Evolutionary conservation across 2,329 filamentous ascomycete genomes (phyloP).

Genomic region (Emmonsiellopsis sp.): DNA sequence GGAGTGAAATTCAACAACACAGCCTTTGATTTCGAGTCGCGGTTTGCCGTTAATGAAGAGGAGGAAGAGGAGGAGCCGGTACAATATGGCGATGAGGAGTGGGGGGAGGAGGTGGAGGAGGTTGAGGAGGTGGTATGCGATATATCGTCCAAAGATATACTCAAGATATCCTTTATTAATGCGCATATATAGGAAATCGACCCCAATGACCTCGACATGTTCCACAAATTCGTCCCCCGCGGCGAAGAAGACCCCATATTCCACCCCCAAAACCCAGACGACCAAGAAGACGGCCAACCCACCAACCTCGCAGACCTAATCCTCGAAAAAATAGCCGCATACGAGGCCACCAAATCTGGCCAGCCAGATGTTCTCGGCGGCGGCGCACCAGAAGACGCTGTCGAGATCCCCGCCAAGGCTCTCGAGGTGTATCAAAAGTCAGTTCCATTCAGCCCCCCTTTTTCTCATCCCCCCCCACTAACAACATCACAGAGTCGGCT

Average conservation of each 20-base stretch:
- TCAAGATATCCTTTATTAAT: neutral
- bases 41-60: constrained; percentile 51
- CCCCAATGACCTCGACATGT: constrained; percentile 78
- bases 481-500: constrained; percentile 54
- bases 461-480: neutral
- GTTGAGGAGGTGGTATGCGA: constrained; percentile 36
- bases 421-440: constrained; percentile 89
- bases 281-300: constrained; percentile 40
- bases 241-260: constrained; percentile 65
- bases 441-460: constrained; percentile 12
- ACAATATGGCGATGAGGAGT: constrained; percentile 53
- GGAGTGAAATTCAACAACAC: constrained; percentile 29
- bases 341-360: constrained; percentile 60
- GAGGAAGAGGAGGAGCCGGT: constrained; percentile 39
- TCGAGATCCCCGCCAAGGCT: constrained; percentile 81
- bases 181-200: constrained; percentile 57
- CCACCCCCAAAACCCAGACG: constrained; percentile 43
- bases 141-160: neutral
- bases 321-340: constrained; percentile 82
- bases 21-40: constrained; percentile 71
- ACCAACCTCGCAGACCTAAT: constrained; percentile 91
- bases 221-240: constrained; percentile 77
- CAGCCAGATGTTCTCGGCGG: constrained; percentile 40
- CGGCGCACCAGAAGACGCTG: constrained; percentile 62
- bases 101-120: constrained; percentile 70